Conservation (phyloP, 192 early-diverging fungal genomes). For the Spizellomyces sp. region DNA sequence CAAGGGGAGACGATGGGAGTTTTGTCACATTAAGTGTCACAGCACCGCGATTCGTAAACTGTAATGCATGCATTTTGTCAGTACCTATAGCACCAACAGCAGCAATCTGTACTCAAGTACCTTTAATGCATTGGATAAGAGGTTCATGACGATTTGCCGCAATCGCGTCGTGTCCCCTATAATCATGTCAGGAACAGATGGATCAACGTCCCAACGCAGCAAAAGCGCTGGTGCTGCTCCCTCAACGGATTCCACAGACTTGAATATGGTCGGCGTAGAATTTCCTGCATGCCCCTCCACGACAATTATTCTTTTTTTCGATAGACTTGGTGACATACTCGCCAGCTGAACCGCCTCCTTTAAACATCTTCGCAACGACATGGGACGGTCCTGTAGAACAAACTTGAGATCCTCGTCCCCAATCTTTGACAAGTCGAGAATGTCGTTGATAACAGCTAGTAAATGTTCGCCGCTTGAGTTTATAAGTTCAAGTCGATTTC, state of each 20-base stretch:
- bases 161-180: constrained; percentile 24
- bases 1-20: too few species aligned
- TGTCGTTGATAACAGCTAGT: constrained; percentile 32
- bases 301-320: constrained; percentile 23
- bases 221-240: too few species aligned
- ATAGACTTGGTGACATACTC: constrained; percentile 12
- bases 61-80: not conserved
- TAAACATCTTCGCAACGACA: constrained; percentile 9
- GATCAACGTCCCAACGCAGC: too few species aligned
- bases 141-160: constrained; percentile 27
- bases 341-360: constrained; percentile 31
- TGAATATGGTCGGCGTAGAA: too few species aligned
- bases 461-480: constrained; percentile 23
- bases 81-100: too few species aligned
- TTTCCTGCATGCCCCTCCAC: not conserved
- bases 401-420: constrained; percentile 33
- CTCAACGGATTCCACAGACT: too few species aligned
- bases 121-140: constrained; percentile 22
- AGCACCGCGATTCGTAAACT: constrained; percentile 18
- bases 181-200: not conserved
- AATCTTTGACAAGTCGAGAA: constrained; percentile 37
- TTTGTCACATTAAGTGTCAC: not conserved
- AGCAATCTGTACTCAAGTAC: too few species aligned
- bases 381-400: not conserved
- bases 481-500: constrained; percentile 6